Evolutionary conservation across 305 asterid species (phyloP), one percentile per base, ranked within the genome.

Genomic region (Ajuga reptans): DNA sequence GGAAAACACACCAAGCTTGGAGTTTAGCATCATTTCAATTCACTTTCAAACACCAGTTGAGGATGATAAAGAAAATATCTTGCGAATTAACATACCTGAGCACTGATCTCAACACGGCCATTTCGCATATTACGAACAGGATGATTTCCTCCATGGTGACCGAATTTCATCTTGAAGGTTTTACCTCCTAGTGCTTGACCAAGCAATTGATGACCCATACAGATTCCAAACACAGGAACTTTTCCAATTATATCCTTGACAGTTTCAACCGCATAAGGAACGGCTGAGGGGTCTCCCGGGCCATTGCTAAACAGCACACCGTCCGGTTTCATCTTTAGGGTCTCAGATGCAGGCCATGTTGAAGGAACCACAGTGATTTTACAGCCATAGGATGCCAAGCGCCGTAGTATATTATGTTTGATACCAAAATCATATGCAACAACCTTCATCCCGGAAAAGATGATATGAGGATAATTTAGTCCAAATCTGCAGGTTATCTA

Each of bases 261-360:
- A 0, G 92, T 83, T 74, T 90, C 80, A 37, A 92, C 95, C 59
- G 97, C 96, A 77, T 90, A 92, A 77, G 97, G 98, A 77, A 90
- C 98, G 31, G 97, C 98, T 0, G 96, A 92, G 63, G 98, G 98
- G 77, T 92, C 97, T 24, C 97, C 98, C 4, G 98, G 97, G 46
- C 98, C 98, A 58, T 92, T 88, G 87, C 97, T 92, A 70, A 92
- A 90, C 47, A 92, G 83, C 54, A 92, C 90, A 67, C 98, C 98
- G 65, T 92, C 97, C 15, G 97, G 93, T 50, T 86, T 86, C 97
- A 92, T 81, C 81, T 88, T 87, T 29, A 92, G 83, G 37, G 89
- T 81, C 74, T 92, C 96, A 24, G 93, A 85, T 36, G 96, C 90
- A 33, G 96, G 95, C 90, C 89, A 92, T 14, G 93, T 84, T 55